These are phyloP conservation scores for Macrolepiota fuliginosa DNA, from an alignment of 768 basidiomycete species.

Conservation along the genomic window DNA sequence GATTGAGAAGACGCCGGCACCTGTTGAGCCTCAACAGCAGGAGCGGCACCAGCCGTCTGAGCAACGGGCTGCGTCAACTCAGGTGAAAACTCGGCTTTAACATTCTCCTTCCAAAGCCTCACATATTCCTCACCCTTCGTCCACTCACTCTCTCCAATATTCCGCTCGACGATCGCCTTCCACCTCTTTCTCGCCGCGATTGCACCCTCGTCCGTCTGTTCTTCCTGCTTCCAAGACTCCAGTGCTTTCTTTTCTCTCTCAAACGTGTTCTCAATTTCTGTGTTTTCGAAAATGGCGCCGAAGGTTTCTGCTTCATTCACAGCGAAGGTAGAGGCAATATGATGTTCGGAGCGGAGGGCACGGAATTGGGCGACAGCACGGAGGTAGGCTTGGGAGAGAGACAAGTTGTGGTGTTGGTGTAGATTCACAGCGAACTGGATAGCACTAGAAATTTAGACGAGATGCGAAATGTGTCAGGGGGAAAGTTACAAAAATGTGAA, in stretches of 20 bases:
- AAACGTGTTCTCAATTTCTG: slow-evolving; percentile 61
- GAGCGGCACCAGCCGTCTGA: neutral
- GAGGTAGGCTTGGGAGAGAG: slow-evolving; percentile 80
- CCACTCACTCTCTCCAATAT: slow-evolving; percentile 51
- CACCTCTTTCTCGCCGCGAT: slow-evolving; percentile 72
- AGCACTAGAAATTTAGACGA: slow-evolving; percentile 45
- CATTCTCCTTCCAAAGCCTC: slow-evolving; percentile 67
- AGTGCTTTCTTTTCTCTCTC: slow-evolving; percentile 60
- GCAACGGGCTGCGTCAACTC: slow-evolving; percentile 39
- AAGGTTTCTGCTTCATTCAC: slow-evolving; percentile 75
- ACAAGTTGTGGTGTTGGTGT: slow-evolving; percentile 56
- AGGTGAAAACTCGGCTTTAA: slow-evolving; percentile 65
- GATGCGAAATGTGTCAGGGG: slow-evolving; percentile 1
- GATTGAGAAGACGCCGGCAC: neutral
- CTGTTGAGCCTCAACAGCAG: slow-evolving; percentile 1
- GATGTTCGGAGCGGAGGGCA: slow-evolving; percentile 79
- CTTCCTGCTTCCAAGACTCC: slow-evolving; percentile 54
- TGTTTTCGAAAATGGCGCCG: slow-evolving; percentile 62
- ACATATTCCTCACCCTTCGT: slow-evolving; percentile 74
- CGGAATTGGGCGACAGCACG: slow-evolving; percentile 84
- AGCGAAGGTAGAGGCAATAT: slow-evolving; percentile 74
- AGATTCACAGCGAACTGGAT: slow-evolving; percentile 81
- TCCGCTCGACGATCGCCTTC: slow-evolving; percentile 60
- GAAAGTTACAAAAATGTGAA: neutral
- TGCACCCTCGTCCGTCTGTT: slow-evolving; percentile 56